Conservation (phyloP, 192 early-diverging fungal genomes). For the Dissophora globulifera region DNA sequence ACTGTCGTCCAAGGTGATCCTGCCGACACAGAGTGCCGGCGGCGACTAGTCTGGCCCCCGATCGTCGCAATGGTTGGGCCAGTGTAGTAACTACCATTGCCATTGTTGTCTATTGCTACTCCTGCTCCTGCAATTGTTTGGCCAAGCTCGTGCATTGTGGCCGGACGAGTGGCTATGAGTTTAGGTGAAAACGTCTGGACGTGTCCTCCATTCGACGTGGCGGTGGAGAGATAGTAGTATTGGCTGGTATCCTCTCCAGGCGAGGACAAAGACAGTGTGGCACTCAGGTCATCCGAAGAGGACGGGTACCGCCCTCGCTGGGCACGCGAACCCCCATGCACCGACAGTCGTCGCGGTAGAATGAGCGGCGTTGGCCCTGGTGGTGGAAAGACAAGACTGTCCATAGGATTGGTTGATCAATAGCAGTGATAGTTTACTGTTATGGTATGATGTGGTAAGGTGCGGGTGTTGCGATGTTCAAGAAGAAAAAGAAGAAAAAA, state of each 20-base stretch:
- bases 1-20: constrained; percentile 18
- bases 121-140: background rate
- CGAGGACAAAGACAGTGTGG: background rate
- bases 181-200: too few relatives aligned
- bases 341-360: constrained; percentile 13
- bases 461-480: background rate
- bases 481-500: background rate
- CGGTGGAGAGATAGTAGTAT: background rate
- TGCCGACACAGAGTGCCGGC: constrained; percentile 20
- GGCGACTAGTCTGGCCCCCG: constrained; percentile 1
- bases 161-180: too few relatives aligned
- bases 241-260: background rate
- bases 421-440: background rate
- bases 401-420: constrained; percentile 2
- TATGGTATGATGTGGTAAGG: background rate
- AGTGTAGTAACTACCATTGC: too few relatives aligned
- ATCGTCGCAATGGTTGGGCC: background rate
- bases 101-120: background rate
- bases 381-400: constrained; percentile 10
- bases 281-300: background rate
- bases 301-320: background rate
- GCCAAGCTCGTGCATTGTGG: too few relatives aligned
- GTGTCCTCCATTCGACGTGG: too few relatives aligned
- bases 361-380: constrained; percentile 10
- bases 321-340: background rate